A percentile compares a stretch with the other conserved stretches of the same genome.
These are phyloP conservation scores for Suillus occidentalis DNA, from an alignment of 768 basidiomycete species.

Conservation along the genomic window DNA sequence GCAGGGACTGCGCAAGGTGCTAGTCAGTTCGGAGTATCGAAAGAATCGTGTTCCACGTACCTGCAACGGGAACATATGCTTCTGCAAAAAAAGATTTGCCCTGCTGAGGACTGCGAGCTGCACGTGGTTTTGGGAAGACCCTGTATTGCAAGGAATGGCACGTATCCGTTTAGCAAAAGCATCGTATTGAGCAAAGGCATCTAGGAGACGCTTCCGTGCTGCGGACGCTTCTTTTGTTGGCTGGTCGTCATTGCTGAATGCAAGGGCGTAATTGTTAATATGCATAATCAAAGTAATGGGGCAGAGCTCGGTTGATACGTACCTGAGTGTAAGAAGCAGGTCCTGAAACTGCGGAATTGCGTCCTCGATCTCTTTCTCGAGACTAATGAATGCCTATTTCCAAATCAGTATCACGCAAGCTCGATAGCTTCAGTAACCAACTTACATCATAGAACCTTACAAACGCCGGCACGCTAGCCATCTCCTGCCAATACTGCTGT, in stretches of 20 bases:
- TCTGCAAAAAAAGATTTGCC: slow-evolving; percentile 80
- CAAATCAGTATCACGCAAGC: neutral
- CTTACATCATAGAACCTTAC: slow-evolving; percentile 69
- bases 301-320: neutral
- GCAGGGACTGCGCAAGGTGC: slow-evolving; percentile 36
- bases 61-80: slow-evolving; percentile 73
- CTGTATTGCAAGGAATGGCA: slow-evolving; percentile 61
- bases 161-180: slow-evolving; percentile 83
- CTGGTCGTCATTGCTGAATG: slow-evolving; percentile 41
- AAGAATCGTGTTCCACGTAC: slow-evolving; percentile 10
- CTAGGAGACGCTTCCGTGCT: slow-evolving; percentile 78
- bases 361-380: slow-evolving; percentile 92
- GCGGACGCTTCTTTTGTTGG: slow-evolving; percentile 67
- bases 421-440: neutral
- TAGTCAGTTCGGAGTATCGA: neutral
- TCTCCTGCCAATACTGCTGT: slow-evolving; percentile 76
- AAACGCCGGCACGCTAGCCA: slow-evolving; percentile 56
- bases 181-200: slow-evolving; percentile 88
- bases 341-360: slow-evolving; percentile 88
- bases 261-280: neutral
- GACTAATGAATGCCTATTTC: slow-evolving; percentile 58
- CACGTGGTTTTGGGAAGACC: slow-evolving; percentile 79
- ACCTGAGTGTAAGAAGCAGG: slow-evolving; percentile 72
- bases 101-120: slow-evolving; percentile 78
- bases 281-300: slow-evolving; percentile 25